Evolutionary conservation across 495 filamentous ascomycete species (phyloP).

Genomic region (Tuber aestivum): DNA sequence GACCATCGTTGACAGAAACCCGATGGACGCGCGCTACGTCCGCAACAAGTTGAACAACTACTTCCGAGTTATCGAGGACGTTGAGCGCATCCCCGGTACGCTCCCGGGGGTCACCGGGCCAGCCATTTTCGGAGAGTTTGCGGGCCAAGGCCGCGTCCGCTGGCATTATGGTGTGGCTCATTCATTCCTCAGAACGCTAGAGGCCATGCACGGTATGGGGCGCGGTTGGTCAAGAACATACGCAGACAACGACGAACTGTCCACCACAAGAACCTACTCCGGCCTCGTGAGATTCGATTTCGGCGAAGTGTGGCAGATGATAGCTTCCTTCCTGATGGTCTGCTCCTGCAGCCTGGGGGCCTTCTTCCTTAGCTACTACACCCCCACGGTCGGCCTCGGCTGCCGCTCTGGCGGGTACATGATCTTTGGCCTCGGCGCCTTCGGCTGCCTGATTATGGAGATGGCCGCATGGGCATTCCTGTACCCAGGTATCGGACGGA

Average conservation of each 20-base stretch:
- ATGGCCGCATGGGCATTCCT: constrained; percentile 7
- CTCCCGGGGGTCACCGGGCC: constrained; percentile 1
- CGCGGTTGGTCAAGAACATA: constrained; percentile 9
- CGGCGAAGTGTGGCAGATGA: constrained; percentile 47
- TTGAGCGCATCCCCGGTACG: constrained; percentile 9
- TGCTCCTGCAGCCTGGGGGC: constrained; percentile 43
- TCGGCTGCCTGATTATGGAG: constrained; percentile 41
- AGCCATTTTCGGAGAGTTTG: constrained; percentile 45
- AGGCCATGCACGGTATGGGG: constrained; percentile 24
- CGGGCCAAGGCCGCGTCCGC: constrained; percentile 49
- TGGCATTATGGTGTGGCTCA: constrained; percentile 49
- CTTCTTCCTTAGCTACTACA: constrained; percentile 47
- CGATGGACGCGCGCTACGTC: constrained; percentile 44
- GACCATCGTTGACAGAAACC: constrained; percentile 51
- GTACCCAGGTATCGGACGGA: background rate
- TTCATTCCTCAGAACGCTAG: constrained; percentile 47
- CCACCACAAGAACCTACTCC: background rate
- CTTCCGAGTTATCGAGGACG: constrained; percentile 38
- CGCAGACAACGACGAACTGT: background rate
- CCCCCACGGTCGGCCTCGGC: constrained; percentile 50
- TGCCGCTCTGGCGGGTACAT: constrained; percentile 51
- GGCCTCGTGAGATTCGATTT: constrained; percentile 42
- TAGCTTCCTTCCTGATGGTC: constrained; percentile 43
- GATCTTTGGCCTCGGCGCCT: constrained; percentile 44
- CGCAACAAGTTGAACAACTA: constrained; percentile 43